A percentile compares a stretch with the other conserved stretches of the same genome.
Conservation (phyloP, 179 eudicot species). For the Heliamphora pulchella region DNA sequence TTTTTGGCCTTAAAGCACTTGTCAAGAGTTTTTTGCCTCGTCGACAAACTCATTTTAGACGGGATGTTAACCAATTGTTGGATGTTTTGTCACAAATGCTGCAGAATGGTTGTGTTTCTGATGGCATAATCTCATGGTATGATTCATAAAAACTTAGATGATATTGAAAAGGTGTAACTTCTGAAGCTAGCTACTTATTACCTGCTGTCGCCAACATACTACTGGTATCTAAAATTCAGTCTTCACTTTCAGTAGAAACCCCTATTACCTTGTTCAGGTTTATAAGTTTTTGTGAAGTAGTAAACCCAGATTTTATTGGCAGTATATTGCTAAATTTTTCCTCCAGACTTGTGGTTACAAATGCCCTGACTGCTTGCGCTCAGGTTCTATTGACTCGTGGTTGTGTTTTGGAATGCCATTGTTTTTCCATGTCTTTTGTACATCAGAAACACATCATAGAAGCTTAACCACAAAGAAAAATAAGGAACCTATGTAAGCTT, state of each 20-base stretch:
- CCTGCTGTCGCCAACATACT: neutral
- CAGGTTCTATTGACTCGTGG: neutral
- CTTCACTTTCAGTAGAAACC: neutral
- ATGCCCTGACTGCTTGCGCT: neutral
- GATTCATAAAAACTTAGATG: neutral
- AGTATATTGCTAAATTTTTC: neutral
- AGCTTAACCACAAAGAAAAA: neutral
- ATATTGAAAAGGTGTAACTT: constrained; percentile 11
- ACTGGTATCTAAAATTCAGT: neutral
- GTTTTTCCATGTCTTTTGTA: neutral
- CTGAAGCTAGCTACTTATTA: neutral
- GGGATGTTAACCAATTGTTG: constrained; percentile 42
- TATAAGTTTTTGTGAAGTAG: neutral
- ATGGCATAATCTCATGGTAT: constrained; percentile 48
- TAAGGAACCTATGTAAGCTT: neutral
- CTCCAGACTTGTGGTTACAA: neutral
- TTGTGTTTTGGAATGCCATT: neutral
- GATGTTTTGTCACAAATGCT: constrained; percentile 54
- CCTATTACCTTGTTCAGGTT: neutral
- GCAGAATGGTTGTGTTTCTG: constrained; percentile 39
- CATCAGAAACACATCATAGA: neutral
- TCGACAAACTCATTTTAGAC: constrained; percentile 34
- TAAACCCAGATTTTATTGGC: neutral
- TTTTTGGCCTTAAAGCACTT: constrained; percentile 75
- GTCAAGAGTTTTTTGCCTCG: constrained; percentile 67